A percentile compares a stretch with the other conserved stretches of the same genome.
phyloP scores from a whole-genome alignment of 1,284 basidiomycete genomes.

The Papiliotrema terrestris region DNA sequence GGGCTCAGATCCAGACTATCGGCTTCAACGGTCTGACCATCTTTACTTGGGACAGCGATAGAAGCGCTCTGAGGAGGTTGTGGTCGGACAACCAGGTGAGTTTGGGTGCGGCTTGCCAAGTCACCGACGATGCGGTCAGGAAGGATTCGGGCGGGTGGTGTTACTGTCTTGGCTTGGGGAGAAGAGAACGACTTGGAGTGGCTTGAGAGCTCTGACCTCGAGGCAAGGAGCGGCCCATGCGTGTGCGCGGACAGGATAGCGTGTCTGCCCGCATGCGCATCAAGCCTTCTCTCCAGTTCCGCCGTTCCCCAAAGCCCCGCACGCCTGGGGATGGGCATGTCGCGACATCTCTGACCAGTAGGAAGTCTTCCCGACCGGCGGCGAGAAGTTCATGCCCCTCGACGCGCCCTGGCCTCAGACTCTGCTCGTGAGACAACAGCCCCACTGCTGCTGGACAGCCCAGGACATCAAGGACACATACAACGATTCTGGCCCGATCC shows the following conservation, averaged over 20 bases:
- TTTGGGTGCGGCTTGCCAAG: neutral
- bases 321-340: no score
- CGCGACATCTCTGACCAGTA: neutral
- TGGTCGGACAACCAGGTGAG: constrained; percentile 3
- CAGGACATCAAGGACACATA: neutral
- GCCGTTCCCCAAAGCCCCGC: no score
- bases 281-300: no score
- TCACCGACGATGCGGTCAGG: neutral
- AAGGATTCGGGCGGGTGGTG: no score
- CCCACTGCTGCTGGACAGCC: neutral
- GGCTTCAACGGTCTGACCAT: neutral
- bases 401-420: constrained; percentile 6
- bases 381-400: constrained; percentile 2
- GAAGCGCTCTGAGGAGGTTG: neutral
- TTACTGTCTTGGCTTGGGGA: no score
- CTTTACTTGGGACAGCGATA: neutral
- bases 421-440: constrained; percentile 1
- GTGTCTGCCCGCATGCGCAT: no score
- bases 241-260: no score
- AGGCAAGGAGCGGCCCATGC: no score
- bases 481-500: neutral
- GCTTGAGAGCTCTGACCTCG: no score
- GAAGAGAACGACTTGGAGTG: no score
- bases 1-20: neutral
- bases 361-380: neutral